Evolutionary conservation across 2,329 filamentous ascomycete genomes (phyloP), one percentile per base, ranked within the genome.

Genomic region (Scedosporium dehoogii): DNA sequence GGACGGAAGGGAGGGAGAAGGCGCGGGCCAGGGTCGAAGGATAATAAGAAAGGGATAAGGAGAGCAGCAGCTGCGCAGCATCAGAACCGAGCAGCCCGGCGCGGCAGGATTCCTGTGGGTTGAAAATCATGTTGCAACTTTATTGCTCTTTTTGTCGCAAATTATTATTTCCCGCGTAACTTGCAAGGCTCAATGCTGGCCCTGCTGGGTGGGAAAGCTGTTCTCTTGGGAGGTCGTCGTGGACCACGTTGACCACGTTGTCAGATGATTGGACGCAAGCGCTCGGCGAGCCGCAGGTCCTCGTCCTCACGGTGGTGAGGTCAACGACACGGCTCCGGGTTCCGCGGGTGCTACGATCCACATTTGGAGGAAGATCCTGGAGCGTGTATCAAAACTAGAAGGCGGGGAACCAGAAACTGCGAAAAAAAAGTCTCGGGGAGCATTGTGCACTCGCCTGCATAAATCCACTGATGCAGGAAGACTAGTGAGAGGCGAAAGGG

Each of bases 181-280:
- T 33, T 33, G 29, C 29, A 23, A 27, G 51, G 12, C 12, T 25
- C 23, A 55, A 2, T 23, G 23, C 7, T 55, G 51, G 21, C 18
- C 23, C 44, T 27, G 51, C 51, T 18, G 23, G 18, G 38, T 29
- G 16, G 3, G 6, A 29, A 44, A 55, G 18, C 18, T 23, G 29
- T 10, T 25, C 9, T 55, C 9, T 16, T 25, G 33, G n/a, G 6
- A 12, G 21, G 14, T 41, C 42, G 53, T 58, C 60, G 53, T 14
- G 33, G 59, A 23, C 42, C 60, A 62, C 60, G 60, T 62, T 62
- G 59, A 23, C 42, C 60, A 62, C 60, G 60, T 62, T 62, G 9
- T n/a, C 6, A 58, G 60, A 58, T 62, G 60, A 62, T 62, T 62
- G 60, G 60, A 29, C 46, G 27, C n/a, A 46, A 58, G 38, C 12